Evolutionary conservation across 768 basidiomycete genomes (phyloP).

Genomic region (Psilocybe sp.): DNA sequence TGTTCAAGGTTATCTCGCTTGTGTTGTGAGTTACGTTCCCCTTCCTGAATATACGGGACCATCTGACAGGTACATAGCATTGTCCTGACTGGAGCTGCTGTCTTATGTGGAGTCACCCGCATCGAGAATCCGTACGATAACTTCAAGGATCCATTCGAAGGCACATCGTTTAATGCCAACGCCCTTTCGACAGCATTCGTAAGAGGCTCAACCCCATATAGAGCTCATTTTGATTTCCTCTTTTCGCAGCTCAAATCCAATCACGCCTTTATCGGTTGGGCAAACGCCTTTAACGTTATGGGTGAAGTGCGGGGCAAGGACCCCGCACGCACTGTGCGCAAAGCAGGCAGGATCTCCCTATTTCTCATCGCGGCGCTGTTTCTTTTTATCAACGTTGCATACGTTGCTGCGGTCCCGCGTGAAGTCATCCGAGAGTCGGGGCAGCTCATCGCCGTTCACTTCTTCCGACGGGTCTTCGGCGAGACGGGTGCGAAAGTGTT

Average conservation of each 20-base stretch:
- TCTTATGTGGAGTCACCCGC: slow-evolving; percentile 51
- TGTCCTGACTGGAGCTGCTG: slow-evolving; percentile 54
- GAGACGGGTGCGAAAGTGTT: slow-evolving; percentile 23
- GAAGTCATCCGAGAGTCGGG: slow-evolving; percentile 32
- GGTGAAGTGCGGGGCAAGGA: slow-evolving; percentile 36
- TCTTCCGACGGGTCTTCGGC: slow-evolving; percentile 31
- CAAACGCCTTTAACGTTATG: slow-evolving; percentile 43
- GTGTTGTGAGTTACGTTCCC: slow-evolving; percentile 21
- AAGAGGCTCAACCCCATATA: not conserved
- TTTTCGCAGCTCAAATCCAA: slow-evolving; percentile 29
- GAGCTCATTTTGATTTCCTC: slow-evolving; percentile 3
- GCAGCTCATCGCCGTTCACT: slow-evolving; percentile 31
- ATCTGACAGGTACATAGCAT: slow-evolving; percentile 23
- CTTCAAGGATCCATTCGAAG: slow-evolving; percentile 55
- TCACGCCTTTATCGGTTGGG: slow-evolving; percentile 30
- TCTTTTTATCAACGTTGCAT: slow-evolving; percentile 42
- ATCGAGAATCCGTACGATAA: slow-evolving; percentile 53
- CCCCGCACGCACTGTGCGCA: slow-evolving; percentile 44
- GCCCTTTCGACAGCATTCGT: slow-evolving; percentile 36
- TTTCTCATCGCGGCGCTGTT: slow-evolving; percentile 39
- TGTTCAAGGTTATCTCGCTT: slow-evolving; percentile 27
- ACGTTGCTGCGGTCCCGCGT: slow-evolving; percentile 31
- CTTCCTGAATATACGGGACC: not conserved
- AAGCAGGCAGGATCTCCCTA: slow-evolving; percentile 40
- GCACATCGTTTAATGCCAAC: slow-evolving; percentile 42